These are phyloP conservation scores for Candida ortonii DNA, from an alignment of 805 yeast species.

Conservation along the genomic window DNA sequence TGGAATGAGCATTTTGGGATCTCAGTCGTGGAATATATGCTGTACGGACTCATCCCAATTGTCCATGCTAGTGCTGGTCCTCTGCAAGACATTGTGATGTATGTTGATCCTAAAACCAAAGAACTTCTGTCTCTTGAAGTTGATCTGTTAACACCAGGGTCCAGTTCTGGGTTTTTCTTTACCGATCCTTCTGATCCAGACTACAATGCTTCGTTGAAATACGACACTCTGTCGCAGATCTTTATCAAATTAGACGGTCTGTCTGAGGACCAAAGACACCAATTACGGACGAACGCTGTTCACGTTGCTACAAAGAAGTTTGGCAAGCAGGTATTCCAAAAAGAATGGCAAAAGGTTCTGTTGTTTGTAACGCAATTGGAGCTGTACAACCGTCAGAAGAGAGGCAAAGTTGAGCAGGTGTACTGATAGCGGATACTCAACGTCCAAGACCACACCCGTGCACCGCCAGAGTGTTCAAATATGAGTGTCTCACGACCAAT, in stretches of 20 bases:
- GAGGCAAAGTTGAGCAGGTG: conserved; percentile 32
- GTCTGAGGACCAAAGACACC: conserved; percentile 9
- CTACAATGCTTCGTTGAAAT: conserved; percentile 28
- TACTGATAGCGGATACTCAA: conserved; percentile 20
- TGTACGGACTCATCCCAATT: conserved; percentile 82
- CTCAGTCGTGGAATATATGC: conserved; percentile 89
- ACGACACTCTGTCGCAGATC: conserved; percentile 43
- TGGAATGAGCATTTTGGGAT: conserved; percentile 99
- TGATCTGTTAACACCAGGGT: conserved; percentile 18
- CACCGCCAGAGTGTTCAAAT: too few relatives aligned
- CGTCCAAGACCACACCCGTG: too few relatives aligned
- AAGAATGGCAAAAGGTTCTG: conserved; percentile 23
- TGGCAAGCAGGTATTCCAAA: conserved; percentile 24
- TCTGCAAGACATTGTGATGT: conserved; percentile 74
- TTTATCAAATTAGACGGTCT: conserved; percentile 36
- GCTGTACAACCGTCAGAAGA: conserved; percentile 16
- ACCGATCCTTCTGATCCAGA: conserved; percentile 72
- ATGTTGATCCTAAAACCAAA: conserved; percentile 37
- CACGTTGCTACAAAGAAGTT: conserved; percentile 27
- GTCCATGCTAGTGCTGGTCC: conserved; percentile 98
- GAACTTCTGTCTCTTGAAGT: conserved; percentile 12
- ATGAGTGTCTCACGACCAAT: too few relatives aligned
- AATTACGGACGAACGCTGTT: conserved; percentile 23
- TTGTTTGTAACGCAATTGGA: conserved; percentile 19
- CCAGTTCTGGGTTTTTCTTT: conserved; percentile 78